Evolutionary conservation across 352 stramenopile genomes (phyloP), one percentile per base, ranked within the genome.

Genomic region (Globisporangium cederbergense): DNA sequence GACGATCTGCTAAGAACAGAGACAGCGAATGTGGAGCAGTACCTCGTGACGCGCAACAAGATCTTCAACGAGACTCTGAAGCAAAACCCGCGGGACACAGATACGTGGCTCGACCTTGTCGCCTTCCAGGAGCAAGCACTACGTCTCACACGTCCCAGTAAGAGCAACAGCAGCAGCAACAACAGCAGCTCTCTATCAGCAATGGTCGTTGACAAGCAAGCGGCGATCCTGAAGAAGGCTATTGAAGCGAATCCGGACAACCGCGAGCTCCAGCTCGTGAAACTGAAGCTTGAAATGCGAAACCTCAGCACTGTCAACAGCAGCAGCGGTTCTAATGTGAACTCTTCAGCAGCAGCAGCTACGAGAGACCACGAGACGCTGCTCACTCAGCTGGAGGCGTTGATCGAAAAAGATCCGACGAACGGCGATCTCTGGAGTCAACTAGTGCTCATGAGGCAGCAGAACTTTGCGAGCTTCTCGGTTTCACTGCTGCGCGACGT

Each of bases 391-490:
- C 30, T 96, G 11, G 85, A 94, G 47, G 36, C 55, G 16, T 58
- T 90, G n/a, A 62, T 96, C 2, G 71, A 72, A 42, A 58, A 59
- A 42, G 81, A 93, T 58, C 53, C 66, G 38, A 77, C 71, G 4
- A 89, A 83, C 65, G 62, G 56, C 1, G 64, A 76, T 7, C 57
- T 93, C 30, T 96, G 87, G 87, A 25, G 75, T 20, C 80, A 80
- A 28, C 56, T 91, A 40, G 43, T 96, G 11, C 58, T 75, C 45
- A 70, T 46, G 53, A 68, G 62, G 1, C 78, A 86, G 30, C 77
- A 92, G 59, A 79, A 85, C 16, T 96, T 94, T 69, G 70, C 78
- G 25, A 76, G 57, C 34, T 96, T 96, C 59, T 89, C 80, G 1
- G 75, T 94, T 64, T 71, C 85, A 7, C 71, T 77, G 50, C 54